Evolutionary conservation across 495 filamentous ascomycete species (phyloP), one percentile per base, ranked within the genome.

Genomic region (Penicillium flavigenum): DNA sequence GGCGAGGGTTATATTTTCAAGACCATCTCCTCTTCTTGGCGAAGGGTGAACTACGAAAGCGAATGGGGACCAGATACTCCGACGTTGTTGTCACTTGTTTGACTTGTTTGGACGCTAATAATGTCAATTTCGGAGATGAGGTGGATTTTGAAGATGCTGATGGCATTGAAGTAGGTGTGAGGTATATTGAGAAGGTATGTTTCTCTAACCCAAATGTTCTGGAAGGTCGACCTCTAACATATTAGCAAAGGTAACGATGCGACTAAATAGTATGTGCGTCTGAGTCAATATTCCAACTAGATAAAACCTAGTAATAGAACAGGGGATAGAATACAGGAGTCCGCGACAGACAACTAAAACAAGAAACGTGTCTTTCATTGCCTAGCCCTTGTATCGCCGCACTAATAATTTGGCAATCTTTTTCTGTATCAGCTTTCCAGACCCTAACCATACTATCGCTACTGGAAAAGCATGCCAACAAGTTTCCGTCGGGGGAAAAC

Each of bases 51-150:
- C 65, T 86, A 9, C 80, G 81, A 10, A 48, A 38, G 0, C 48
- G 58, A 5, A 81, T 85, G 74, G 83, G 84, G 12, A 54, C 63
- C 17, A 72, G 47, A 55, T 86, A 85, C 43, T 65, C 72, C 1
- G 59, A 73, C 1, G 61, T 83, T n/a, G 79, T 82, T 14, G 57
- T 78, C 20, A 70, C 61, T 11, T 87, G 84, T 62, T 58, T 87
- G 24, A 82, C 72, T 5, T 86, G 82, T 51, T 61, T 87, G 32
- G 80, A 86, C 55, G 17, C 60, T 4, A 71, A 66, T 6, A 81
- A 80, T 48, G 57, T 59, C 3, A 71, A 71, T 24, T 83, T 85
- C 67, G 75, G 76, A 14, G 62, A 74, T 58, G 61, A 73, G 34
- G 54, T 42, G 0, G 77, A 80, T n/a, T 75, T 80, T 51, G 34